Percentiles rank a stretch among this genome's conserved stretches.
These are phyloP conservation scores for Paramarasmius palmivorus DNA, from an alignment of 1,284 basidiomycete genomes.

Conservation along the genomic window DNA sequence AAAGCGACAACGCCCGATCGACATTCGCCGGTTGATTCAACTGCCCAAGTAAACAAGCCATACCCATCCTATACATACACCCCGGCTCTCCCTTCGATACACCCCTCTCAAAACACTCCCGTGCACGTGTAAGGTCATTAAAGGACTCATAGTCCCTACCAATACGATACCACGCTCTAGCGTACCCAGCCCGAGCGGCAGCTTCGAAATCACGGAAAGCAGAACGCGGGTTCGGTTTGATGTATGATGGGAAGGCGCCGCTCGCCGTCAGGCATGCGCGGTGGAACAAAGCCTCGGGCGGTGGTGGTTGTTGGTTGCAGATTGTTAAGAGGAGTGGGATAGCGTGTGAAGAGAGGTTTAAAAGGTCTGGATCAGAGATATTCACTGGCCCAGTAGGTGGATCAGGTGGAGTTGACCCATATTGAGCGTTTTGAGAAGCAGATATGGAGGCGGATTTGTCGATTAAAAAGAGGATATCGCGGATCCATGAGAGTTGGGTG, in stretches of 20 bases:
- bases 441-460: constrained; percentile 44
- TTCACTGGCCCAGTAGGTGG: constrained; percentile 49
- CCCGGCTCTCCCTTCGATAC: constrained; percentile 70
- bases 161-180: constrained; percentile 84
- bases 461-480: constrained; percentile 79
- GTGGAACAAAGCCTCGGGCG: constrained; percentile 76
- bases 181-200: constrained; percentile 73
- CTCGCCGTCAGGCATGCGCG: constrained; percentile 71
- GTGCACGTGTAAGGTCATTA: constrained; percentile 68
- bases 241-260: constrained; percentile 62
- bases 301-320: constrained; percentile 33
- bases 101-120: constrained; percentile 84
- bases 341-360: constrained; percentile 65
- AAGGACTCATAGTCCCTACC: constrained; percentile 92
- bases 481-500: constrained; percentile 71
- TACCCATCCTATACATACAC: constrained; percentile 84
- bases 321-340: constrained; percentile 63
- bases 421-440: constrained; percentile 16
- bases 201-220: constrained; percentile 90
- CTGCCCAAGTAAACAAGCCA: constrained; percentile 89
- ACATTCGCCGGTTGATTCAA: constrained; percentile 63
- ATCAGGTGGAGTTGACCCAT: not conserved
- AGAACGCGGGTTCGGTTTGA: constrained; percentile 68
- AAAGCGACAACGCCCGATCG: constrained; percentile 65
- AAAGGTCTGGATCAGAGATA: constrained; percentile 65